Evolutionary conservation across 2,329 filamentous ascomycete genomes (phyloP).

Genomic region (Didymella arachidicola): DNA sequence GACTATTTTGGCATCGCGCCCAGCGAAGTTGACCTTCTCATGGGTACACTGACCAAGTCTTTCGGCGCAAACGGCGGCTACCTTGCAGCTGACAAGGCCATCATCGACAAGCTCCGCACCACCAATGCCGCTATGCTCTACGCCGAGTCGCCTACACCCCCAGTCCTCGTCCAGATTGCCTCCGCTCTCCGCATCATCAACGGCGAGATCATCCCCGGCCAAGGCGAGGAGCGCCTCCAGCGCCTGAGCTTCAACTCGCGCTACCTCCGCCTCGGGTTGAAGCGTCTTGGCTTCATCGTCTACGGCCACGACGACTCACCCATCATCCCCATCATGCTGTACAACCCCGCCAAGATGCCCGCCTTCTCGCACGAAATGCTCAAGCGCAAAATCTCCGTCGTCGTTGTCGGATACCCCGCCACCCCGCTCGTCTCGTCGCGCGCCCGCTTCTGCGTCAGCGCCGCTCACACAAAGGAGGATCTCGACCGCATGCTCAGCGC

Average conservation of each 20-base stretch:
- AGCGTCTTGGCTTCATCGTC: slow-evolving; percentile 94
- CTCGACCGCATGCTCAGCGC: slow-evolving; percentile 87
- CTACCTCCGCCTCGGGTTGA: slow-evolving; percentile 95
- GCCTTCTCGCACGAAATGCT: slow-evolving; percentile 99
- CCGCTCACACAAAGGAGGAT: slow-evolving; percentile 98
- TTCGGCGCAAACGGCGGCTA: slow-evolving; percentile 99
- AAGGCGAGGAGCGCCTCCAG: slow-evolving; percentile 94
- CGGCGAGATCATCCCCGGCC: slow-evolving; percentile 85
- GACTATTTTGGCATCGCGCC: slow-evolving; percentile 96
- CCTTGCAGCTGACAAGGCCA: slow-evolving; percentile 84
- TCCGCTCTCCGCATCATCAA: slow-evolving; percentile 87
- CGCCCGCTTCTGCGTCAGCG: slow-evolving; percentile 93
- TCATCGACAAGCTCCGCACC: slow-evolving; percentile 89
- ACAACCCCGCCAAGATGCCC: slow-evolving; percentile 98
- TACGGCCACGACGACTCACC: slow-evolving; percentile 98
- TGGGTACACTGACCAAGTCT: slow-evolving; percentile 98
- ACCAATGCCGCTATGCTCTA: slow-evolving; percentile 87
- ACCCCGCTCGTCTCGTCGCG: slow-evolving; percentile 95
- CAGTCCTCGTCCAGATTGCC: slow-evolving; percentile 89
- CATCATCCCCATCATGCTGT: slow-evolving; percentile 92
- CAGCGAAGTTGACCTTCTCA: slow-evolving; percentile 87
- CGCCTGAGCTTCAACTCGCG: slow-evolving; percentile 97
- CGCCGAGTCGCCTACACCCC: slow-evolving; percentile 86
- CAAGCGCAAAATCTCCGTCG: slow-evolving; percentile 94
- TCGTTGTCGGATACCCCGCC: slow-evolving; percentile 95